These are phyloP conservation scores for Acorus gramineus DNA, from an alignment of 106 monocot species.

Conservation along the genomic window DNA sequence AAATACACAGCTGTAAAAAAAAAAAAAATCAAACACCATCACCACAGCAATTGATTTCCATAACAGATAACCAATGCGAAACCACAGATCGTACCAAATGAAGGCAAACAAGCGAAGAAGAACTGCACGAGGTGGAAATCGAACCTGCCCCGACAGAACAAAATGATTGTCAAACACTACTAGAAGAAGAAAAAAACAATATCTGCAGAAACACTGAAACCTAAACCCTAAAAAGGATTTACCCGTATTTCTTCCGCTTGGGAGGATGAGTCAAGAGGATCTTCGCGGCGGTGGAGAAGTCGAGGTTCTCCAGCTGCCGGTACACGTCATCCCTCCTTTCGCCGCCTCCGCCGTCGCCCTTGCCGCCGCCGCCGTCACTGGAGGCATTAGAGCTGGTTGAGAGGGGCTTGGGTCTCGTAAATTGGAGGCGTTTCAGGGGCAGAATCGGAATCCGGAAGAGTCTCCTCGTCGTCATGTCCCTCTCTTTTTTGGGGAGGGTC, in stretches of 20 bases:
- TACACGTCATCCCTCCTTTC: conserved; percentile 41
- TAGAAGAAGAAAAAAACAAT: background rate
- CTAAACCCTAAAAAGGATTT: background rate
- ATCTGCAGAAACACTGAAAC: background rate
- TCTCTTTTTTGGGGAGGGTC: no score
- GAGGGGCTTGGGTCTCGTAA: background rate
- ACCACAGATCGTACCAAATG: conserved; percentile 33
- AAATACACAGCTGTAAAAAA: conserved; percentile 48
- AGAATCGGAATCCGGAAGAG: background rate
- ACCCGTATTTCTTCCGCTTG: conserved; percentile 72
- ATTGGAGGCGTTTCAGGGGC: background rate
- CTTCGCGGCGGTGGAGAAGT: conserved; percentile 54
- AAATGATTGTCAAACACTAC: background rate
- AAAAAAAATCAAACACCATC: conserved; percentile 3
- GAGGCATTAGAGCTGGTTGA: background rate
- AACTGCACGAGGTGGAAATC: conserved; percentile 87
- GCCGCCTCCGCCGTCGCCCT: background rate
- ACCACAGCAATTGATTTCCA: background rate
- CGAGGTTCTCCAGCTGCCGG: conserved; percentile 41
- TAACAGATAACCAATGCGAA: background rate
- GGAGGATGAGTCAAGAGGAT: conserved; percentile 67
- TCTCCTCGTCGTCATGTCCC: no score
- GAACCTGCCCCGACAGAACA: conserved; percentile 25
- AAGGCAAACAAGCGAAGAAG: conserved; percentile 77
- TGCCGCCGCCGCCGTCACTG: background rate